Percentiles rank a stretch among this genome's conserved stretches.
Conservation (phyloP, 352 stramenopile species). For the Globisporangium solare region DNA sequence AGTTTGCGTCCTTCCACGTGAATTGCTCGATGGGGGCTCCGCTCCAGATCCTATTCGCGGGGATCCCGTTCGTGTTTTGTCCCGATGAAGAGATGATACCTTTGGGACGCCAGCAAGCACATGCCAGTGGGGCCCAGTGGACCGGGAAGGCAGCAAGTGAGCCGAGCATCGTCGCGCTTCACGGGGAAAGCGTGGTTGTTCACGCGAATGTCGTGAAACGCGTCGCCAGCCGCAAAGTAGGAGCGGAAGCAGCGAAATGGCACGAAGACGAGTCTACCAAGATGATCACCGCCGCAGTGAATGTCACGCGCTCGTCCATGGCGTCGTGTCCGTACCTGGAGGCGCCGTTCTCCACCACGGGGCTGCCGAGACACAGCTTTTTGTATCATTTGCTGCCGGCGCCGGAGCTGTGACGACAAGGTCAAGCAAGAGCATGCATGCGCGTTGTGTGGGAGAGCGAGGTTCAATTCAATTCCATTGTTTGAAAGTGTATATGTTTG, state of each 20-base stretch:
- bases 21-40: constrained; percentile 19
- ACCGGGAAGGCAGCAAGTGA: not conserved
- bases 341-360: constrained; percentile 5
- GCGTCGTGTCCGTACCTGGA: constrained; percentile 8
- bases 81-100: constrained; percentile 14
- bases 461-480: too few relatives aligned
- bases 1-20: constrained; percentile 23
- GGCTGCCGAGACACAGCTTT: constrained; percentile 4
- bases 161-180: not conserved
- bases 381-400: constrained; percentile 6
- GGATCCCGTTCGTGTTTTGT: constrained; percentile 26
- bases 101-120: not conserved
- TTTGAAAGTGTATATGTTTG: too few relatives aligned
- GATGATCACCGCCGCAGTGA: too few relatives aligned
- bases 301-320: too few relatives aligned
- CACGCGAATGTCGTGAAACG: not conserved
- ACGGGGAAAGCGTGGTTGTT: constrained; percentile 1
- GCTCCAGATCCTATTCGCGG: constrained; percentile 33
- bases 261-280: not conserved
- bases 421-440: too few relatives aligned
- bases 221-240: not conserved
- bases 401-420: not conserved
- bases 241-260: not conserved
- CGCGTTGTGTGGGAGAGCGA: too few relatives aligned
- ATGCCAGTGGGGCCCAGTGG: not conserved